phyloP scores from a whole-genome alignment of 2,329 filamentous ascomycete species.

The Ophiostoma sp. region DNA sequence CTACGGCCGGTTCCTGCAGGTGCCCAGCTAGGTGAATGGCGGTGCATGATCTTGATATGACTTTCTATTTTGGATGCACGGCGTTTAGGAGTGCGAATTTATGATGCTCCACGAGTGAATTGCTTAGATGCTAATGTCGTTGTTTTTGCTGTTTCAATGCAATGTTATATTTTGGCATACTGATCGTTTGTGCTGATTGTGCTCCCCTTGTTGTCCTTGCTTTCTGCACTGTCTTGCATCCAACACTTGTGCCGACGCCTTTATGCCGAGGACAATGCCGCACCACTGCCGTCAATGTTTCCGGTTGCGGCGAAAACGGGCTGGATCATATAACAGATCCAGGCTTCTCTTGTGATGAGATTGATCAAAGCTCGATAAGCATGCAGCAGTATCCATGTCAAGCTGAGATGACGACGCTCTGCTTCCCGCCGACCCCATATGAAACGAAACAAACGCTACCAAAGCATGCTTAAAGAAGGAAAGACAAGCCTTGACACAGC shows the following conservation, averaged over 20 bases:
- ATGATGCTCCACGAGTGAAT: constrained; percentile 3
- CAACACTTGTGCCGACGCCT: not conserved
- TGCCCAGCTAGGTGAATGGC: constrained; percentile 34
- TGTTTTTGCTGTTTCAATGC: not conserved
- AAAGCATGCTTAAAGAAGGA: not conserved
- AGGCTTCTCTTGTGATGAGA: too few species aligned
- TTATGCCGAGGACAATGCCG: not conserved
- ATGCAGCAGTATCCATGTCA: not conserved
- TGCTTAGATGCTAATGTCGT: not conserved
- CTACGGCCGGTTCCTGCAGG: constrained; percentile 50
- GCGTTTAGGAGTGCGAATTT: constrained; percentile 3
- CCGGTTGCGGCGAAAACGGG: not conserved
- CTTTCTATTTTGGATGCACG: constrained; percentile 8
- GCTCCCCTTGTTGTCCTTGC: not conserved
- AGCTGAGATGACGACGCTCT: not conserved
- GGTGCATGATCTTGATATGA: not conserved
- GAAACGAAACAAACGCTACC: not conserved
- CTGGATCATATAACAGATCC: not conserved
- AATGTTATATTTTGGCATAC: too few species aligned
- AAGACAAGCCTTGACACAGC: not conserved
- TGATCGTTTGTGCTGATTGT: not conserved
- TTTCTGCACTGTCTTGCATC: not conserved
- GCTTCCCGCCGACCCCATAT: not conserved
- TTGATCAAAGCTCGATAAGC: too few species aligned
- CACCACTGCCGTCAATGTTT: not conserved